Conservation (phyloP, 1,284 basidiomycete genomes). For the Wolfiporia cocos region DNA sequence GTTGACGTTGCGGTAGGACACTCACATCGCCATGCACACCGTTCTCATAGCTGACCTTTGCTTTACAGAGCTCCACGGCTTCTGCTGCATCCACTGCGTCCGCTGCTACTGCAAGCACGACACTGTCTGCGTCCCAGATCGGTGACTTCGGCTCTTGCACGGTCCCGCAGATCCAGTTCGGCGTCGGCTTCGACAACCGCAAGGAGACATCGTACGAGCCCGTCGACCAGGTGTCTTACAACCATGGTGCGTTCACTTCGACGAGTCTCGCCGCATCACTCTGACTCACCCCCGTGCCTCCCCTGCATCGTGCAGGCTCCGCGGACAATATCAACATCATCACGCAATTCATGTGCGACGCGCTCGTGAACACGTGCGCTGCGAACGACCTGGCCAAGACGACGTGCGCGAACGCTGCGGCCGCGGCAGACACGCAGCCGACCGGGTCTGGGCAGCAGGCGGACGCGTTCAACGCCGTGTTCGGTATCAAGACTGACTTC, state of each 20-base stretch:
- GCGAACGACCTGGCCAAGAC: slow-evolving; percentile 45
- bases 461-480: slow-evolving; percentile 52
- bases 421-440: slow-evolving; percentile 36
- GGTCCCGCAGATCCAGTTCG: slow-evolving; percentile 56
- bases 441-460: slow-evolving; percentile 46
- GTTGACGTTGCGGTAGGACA: too few relatives aligned
- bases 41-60: too few relatives aligned
- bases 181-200: slow-evolving; percentile 48
- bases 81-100: slow-evolving; percentile 12
- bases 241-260: slow-evolving; percentile 19
- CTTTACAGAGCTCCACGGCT: too few relatives aligned
- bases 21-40: too few relatives aligned
- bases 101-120: slow-evolving; percentile 18
- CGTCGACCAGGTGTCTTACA: slow-evolving; percentile 26
- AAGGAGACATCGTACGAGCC: slow-evolving; percentile 53
- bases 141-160: slow-evolving; percentile 55
- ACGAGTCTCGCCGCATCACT: background rate
- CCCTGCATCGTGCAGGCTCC: slow-evolving; percentile 45
- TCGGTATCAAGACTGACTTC: slow-evolving; percentile 37
- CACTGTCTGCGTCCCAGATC: slow-evolving; percentile 17
- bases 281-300: slow-evolving; percentile 13
- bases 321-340: slow-evolving; percentile 48
- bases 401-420: slow-evolving; percentile 27
- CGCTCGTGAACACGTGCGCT: slow-evolving; percentile 40
- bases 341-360: slow-evolving; percentile 36